Evolutionary conservation across 305 asterid species (phyloP).

Genomic region (Fraxinus angustifolia): DNA sequence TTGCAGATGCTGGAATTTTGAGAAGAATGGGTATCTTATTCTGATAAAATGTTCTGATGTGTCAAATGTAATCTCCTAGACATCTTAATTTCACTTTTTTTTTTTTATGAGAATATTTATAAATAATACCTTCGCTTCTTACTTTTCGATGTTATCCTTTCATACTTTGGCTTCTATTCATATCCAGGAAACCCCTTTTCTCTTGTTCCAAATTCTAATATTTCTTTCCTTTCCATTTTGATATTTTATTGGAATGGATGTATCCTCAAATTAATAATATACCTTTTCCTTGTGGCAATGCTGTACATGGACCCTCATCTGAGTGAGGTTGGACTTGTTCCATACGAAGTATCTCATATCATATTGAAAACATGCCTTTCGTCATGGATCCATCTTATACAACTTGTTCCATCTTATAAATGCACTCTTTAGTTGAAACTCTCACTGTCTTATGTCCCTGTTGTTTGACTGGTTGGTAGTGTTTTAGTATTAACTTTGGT

Average conservation of each 20-base stretch:
- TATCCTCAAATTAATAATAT: not conserved
- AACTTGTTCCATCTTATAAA: not conserved
- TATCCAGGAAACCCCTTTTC: not conserved
- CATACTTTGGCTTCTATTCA: not conserved
- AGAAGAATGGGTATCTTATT: not conserved
- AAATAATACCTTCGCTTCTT: not conserved
- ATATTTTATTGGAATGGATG: not conserved
- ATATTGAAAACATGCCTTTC: not conserved
- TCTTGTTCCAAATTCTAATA: not conserved
- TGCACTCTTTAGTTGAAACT: not conserved
- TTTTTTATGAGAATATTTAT: not conserved
- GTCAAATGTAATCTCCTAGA: constrained; percentile 5
- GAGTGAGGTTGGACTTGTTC: not conserved
- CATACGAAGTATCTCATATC: not conserved
- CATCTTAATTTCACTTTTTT: not conserved
- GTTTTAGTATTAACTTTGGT: not conserved
- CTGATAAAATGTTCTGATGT: constrained; percentile 9
- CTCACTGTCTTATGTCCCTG: not conserved
- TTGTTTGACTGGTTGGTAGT: not conserved
- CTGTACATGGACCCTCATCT: not conserved
- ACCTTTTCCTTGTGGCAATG: not conserved
- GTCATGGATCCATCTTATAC: not conserved
- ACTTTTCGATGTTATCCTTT: not conserved
- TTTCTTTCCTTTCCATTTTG: constrained; percentile 3
- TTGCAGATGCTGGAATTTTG: not conserved